Evolutionary conservation across 2,329 filamentous ascomycete genomes (phyloP).

Genomic region (Ilyonectria sp.): DNA sequence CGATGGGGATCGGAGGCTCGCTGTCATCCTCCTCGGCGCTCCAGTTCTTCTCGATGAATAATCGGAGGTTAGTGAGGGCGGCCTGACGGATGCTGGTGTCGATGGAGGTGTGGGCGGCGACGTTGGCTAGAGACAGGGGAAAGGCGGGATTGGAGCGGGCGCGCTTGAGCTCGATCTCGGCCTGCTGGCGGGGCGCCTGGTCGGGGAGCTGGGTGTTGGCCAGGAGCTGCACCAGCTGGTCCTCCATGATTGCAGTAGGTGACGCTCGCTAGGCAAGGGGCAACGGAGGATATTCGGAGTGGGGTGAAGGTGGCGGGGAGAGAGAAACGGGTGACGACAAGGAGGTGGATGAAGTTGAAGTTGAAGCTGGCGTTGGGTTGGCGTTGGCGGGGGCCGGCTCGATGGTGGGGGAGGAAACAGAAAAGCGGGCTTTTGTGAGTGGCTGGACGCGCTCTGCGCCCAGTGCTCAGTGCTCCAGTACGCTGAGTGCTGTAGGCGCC

Average conservation of each 20-base stretch:
- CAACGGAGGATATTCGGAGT: background rate
- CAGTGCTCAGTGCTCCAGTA: constrained; percentile 12
- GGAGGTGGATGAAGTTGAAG: constrained; percentile 19
- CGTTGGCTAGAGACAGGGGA: constrained; percentile 83
- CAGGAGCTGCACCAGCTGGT: constrained; percentile 90
- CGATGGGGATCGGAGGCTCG: constrained; percentile 73
- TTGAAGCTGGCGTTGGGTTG: constrained; percentile 29
- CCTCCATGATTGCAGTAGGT: constrained; percentile 77
- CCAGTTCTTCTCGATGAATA: constrained; percentile 90
- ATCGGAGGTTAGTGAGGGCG: constrained; percentile 84
- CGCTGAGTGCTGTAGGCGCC: constrained; percentile 19
- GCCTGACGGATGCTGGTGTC: constrained; percentile 85
- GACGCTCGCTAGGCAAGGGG: constrained; percentile 19
- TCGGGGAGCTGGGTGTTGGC: constrained; percentile 86
- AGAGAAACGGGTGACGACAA: constrained; percentile 20
- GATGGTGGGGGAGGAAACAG: constrained; percentile 38
- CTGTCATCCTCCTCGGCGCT: constrained; percentile 81
- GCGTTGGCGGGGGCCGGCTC: constrained; percentile 38
- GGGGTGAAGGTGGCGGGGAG: background rate
- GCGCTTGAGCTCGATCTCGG: constrained; percentile 85
- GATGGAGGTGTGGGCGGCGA: constrained; percentile 83
- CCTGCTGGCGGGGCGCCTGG: constrained; percentile 84
- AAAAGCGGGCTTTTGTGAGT: constrained; percentile 40
- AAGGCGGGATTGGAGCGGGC: constrained; percentile 80
- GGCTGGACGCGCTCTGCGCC: constrained; percentile 25